Evolutionary conservation across 164 flowering plant species (phyloP), one percentile per base, ranked within the genome.

Genomic region (Macadamia tetraphylla): DNA sequence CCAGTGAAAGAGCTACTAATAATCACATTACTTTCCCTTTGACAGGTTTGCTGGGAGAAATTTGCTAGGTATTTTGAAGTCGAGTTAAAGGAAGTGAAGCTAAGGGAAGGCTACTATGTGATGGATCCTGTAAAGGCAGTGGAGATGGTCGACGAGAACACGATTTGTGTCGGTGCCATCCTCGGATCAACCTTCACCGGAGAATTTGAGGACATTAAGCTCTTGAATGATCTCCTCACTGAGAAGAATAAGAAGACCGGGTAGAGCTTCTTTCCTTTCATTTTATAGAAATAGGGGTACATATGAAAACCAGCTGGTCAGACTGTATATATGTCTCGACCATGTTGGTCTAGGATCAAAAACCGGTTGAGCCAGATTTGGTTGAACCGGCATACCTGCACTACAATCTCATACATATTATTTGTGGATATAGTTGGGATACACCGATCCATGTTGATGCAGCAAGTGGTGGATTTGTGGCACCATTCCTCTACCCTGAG

Each of bases 361-460:
- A 35, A 35, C 40, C 40, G 40, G 40, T 35, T 11, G 13, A 46
- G 13, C 9, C 9, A 8, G 51, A 11, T 46, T 9, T 46, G 51
- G 13, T 46, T 9, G 13, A 46, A 46, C 51, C 13, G 12, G 12
- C 51, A 3, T 1, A 9, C 9, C 51, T 46, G 0, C 13, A 46
- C 13, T 46, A 8, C 14, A 52, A 13, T 12, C 58, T 51, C 42
- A 18, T 51, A 17, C 42, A 51, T 29, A 9, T 31, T 12, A 65
- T 60, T 9, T 57, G 6, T 59, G 31, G 1, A 13, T 31, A 73
- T 44, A 73, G 76, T 48, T 73, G 76, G 77, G 42, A 70, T 40
- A 74, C 77, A 62, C 68, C 77, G 10, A 74, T 74, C 13, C 77
- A 74, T 70, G 77, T 74, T 14, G 77, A 74, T 29, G 77, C 77